These are phyloP conservation scores for Alternaria sp. DNA, from an alignment of 2,329 filamentous ascomycete species.

Conservation along the genomic window DNA sequence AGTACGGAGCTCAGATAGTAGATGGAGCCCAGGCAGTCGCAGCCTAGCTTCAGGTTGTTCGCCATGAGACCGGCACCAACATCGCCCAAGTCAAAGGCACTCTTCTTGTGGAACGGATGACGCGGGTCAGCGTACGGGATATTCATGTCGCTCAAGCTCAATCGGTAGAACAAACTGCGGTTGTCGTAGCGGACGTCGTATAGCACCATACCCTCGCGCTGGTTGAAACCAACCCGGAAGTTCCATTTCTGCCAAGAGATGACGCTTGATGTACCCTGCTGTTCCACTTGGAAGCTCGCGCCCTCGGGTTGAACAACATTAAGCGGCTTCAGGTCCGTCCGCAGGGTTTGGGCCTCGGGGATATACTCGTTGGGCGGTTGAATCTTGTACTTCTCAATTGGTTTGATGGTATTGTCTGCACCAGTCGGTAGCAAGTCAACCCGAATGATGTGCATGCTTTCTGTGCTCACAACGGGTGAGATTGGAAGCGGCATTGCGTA, in stretches of 20 bases:
- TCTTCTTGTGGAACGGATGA: slow-evolving; percentile 70
- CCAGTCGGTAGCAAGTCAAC: slow-evolving; percentile 76
- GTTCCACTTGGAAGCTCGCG: slow-evolving; percentile 65
- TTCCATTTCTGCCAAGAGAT: slow-evolving; percentile 76
- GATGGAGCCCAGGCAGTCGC: slow-evolving; percentile 74
- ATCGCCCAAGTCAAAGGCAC: slow-evolving; percentile 75
- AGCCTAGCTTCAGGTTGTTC: slow-evolving; percentile 74
- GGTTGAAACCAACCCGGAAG: slow-evolving; percentile 74
- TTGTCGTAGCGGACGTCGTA: slow-evolving; percentile 71
- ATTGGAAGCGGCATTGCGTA: slow-evolving; percentile 74
- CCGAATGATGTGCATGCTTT: slow-evolving; percentile 69
- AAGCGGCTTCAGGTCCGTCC: slow-evolving; percentile 70
- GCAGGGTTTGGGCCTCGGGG: slow-evolving; percentile 67
- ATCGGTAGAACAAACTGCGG: slow-evolving; percentile 71
- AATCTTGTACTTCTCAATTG: slow-evolving; percentile 65
- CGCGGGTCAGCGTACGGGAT: slow-evolving; percentile 70
- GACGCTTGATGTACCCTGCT: slow-evolving; percentile 63
- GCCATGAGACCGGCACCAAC: slow-evolving; percentile 71
- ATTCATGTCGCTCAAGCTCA: slow-evolving; percentile 73
- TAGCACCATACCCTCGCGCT: slow-evolving; percentile 73
- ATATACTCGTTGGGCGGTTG: slow-evolving; percentile 71
- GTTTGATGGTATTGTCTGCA: slow-evolving; percentile 65
- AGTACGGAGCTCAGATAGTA: slow-evolving; percentile 70
- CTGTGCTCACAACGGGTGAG: slow-evolving; percentile 71
- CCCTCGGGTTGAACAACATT: slow-evolving; percentile 72